Evolutionary conservation across 805 yeast species (phyloP).

Genomic region (Yarrowia alimentaria): DNA sequence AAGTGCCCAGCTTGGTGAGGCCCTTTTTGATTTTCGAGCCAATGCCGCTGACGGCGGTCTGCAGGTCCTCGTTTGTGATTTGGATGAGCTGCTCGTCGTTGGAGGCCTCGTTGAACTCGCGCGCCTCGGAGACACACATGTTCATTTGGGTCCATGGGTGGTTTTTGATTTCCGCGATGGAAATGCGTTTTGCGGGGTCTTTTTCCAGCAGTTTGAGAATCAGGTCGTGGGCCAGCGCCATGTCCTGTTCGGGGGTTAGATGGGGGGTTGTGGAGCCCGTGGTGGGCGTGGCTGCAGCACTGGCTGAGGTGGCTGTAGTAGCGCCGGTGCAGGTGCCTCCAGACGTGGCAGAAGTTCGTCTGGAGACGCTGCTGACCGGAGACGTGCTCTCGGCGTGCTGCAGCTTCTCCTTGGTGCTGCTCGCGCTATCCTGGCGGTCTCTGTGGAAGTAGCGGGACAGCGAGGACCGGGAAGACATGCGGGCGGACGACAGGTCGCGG

Average conservation of each 20-base stretch:
- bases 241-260: slow-evolving; percentile 30
- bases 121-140: slow-evolving; percentile 34
- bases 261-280: neutral
- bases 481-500: slow-evolving; percentile 6
- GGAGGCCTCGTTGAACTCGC: slow-evolving; percentile 44
- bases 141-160: slow-evolving; percentile 59
- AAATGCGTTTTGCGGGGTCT: slow-evolving; percentile 65
- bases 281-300: neutral
- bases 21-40: slow-evolving; percentile 61
- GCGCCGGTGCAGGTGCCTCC: too few species aligned
- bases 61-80: slow-evolving; percentile 65
- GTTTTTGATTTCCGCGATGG: slow-evolving; percentile 65
- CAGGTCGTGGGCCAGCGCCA: slow-evolving; percentile 50
- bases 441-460: slow-evolving; percentile 12
- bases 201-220: slow-evolving; percentile 62
- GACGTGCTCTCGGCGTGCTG: too few species aligned
- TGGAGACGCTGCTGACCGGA: too few species aligned
- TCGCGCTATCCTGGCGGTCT: neutral
- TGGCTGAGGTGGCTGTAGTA: neutral
- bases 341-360: too few species aligned
- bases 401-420: too few species aligned
- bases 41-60: slow-evolving; percentile 78
- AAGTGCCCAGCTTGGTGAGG: slow-evolving; percentile 42
- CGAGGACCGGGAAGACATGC: slow-evolving; percentile 13
- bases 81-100: slow-evolving; percentile 48